Conservation (phyloP, 139 green algal genomes). For the Chlorella vulgaris region DNA sequence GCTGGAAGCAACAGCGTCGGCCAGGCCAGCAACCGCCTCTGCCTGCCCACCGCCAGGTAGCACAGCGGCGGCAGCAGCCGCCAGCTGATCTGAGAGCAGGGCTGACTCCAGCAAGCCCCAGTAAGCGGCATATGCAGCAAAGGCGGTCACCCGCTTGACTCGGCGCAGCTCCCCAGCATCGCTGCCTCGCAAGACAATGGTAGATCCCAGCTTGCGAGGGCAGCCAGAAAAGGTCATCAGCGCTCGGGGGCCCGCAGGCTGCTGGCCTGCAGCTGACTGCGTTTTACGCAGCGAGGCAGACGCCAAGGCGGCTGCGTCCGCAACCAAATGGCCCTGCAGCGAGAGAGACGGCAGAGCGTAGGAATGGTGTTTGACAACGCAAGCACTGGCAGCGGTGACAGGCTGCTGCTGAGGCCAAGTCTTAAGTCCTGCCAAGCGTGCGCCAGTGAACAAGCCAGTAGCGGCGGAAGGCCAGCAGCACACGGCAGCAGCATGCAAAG, state of each 20-base stretch:
- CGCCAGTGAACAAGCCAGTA: too few species aligned
- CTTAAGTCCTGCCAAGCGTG: too few species aligned
- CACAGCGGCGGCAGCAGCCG: slow-evolving; percentile 20
- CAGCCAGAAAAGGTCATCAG: slow-evolving; percentile 87
- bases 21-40: slow-evolving; percentile 14
- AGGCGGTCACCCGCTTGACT: slow-evolving; percentile 56
- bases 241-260: background rate
- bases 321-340: slow-evolving; percentile 25
- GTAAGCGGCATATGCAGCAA: slow-evolving; percentile 75
- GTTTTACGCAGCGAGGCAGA: background rate
- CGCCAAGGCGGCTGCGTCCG: background rate
- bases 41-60: background rate
- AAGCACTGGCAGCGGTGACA: too few species aligned
- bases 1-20: slow-evolving; percentile 16
- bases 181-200: slow-evolving; percentile 67
- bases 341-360: background rate
- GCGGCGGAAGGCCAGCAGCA: too few species aligned
- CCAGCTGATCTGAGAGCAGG: slow-evolving; percentile 69
- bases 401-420: too few species aligned
- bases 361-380: too few species aligned
- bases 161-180: slow-evolving; percentile 45
- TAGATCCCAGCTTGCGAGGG: slow-evolving; percentile 69
- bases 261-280: background rate
- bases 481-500: too few species aligned
- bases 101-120: slow-evolving; percentile 62